A percentile compares a stretch with the other conserved stretches of the same genome.
Conservation (phyloP, 129 eudicot species). For the Mikania micrantha region DNA sequence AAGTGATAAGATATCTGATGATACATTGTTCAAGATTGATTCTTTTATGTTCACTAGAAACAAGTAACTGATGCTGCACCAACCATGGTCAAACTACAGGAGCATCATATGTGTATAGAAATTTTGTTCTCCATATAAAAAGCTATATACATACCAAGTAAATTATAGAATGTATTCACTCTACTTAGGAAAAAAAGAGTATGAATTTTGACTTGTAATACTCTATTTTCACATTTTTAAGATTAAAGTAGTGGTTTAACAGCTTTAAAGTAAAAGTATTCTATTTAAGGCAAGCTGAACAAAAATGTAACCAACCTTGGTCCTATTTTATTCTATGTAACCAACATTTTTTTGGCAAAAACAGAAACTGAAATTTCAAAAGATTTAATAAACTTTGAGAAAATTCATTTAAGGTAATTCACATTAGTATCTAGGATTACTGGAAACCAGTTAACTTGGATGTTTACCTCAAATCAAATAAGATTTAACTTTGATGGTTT, state of each 20-base stretch:
- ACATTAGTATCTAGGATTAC: not conserved
- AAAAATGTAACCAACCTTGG: not conserved
- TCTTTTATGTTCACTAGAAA: not conserved
- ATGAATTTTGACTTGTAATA: not conserved
- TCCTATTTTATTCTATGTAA: not conserved
- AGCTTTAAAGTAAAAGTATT: not conserved
- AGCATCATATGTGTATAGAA: not conserved
- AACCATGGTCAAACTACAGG: not conserved
- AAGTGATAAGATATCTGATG: slow-evolving; percentile 2
- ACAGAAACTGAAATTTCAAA: not conserved
- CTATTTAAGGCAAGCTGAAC: not conserved
- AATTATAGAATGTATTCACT: not conserved
- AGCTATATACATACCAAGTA: not conserved
- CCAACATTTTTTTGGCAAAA: not conserved
- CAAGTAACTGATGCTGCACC: not conserved
- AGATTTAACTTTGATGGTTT: not conserved
- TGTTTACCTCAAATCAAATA: not conserved
- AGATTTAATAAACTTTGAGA: not conserved
- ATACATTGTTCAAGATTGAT: not conserved
- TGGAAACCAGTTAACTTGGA: not conserved
- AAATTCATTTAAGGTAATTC: not conserved
- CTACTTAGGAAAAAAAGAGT: not conserved
- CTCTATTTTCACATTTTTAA: not conserved
- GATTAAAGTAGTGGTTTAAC: not conserved
- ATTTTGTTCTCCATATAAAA: not conserved